phyloP scores from a whole-genome alignment of 2,329 filamentous ascomycete genomes.

The Epichloe gansuensis region DNA sequence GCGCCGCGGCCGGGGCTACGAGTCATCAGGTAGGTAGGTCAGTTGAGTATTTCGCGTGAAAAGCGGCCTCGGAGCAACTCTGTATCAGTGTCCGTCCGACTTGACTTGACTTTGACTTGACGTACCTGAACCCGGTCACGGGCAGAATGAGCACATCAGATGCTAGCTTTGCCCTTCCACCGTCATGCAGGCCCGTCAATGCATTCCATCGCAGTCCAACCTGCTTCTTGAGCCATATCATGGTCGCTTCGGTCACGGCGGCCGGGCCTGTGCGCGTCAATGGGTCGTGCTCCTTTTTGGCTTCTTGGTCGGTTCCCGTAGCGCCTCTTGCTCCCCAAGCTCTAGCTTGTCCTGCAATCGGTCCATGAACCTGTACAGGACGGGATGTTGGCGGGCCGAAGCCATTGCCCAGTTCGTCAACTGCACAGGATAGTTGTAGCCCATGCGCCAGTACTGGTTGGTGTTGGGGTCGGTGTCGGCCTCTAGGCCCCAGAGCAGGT shows the following conservation, averaged over 20 bases:
- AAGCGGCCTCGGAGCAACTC: no score
- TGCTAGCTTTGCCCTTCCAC: slow-evolving; percentile 12
- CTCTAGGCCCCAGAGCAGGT: slow-evolving; percentile 14
- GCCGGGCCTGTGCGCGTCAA: slow-evolving; percentile 14
- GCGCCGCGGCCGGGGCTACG: slow-evolving; percentile 11
- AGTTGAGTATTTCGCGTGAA: background rate
- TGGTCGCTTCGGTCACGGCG: slow-evolving; percentile 12
- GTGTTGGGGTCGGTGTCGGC: slow-evolving; percentile 13
- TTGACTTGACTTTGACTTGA: background rate
- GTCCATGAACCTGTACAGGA: slow-evolving; percentile 12
- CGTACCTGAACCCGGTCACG: slow-evolving; percentile 15
- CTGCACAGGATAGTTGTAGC: slow-evolving; percentile 14
- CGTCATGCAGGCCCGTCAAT: slow-evolving; percentile 12
- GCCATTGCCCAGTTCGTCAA: slow-evolving; percentile 16
- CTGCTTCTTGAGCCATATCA: slow-evolving; percentile 10
- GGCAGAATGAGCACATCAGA: slow-evolving; percentile 12
- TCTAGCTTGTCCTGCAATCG: slow-evolving; percentile 8
- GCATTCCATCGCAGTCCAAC: slow-evolving; percentile 13
- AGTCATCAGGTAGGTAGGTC: background rate
- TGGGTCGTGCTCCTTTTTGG: slow-evolving; percentile 8
- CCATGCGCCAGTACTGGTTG: slow-evolving; percentile 15
- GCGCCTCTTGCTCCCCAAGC: slow-evolving; percentile 5
- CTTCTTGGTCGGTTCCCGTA: background rate
- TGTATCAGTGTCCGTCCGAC: background rate
- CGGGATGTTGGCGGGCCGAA: slow-evolving; percentile 12